Conservation (phyloP, 805 yeast species). For the Kregervanrija pseudodelftensis region DNA sequence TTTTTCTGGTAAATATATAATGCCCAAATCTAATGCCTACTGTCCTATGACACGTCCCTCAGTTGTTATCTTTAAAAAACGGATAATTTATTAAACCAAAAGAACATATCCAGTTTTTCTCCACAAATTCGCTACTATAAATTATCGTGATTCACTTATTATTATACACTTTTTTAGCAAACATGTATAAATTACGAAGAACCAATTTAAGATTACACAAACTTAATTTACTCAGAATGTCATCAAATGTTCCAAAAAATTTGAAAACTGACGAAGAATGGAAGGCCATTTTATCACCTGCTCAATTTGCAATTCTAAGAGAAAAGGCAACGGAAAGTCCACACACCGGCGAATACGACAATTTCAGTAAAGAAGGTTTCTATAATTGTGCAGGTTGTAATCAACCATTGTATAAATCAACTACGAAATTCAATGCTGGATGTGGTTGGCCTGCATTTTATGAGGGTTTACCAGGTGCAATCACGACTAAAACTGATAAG, state of each 20-base stretch:
- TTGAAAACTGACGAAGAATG: constrained; percentile 52
- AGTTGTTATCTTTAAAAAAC: too few species aligned
- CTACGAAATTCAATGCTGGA: constrained; percentile 78
- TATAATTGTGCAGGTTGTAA: constrained; percentile 85
- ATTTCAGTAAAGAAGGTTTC: constrained; percentile 46
- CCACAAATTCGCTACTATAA: too few species aligned
- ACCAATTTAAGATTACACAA: too few species aligned
- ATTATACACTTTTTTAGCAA: too few species aligned
- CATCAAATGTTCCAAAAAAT: not conserved
- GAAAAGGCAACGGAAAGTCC: constrained; percentile 70
- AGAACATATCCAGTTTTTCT: too few species aligned
- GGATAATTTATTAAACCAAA: too few species aligned
- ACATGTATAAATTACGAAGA: too few species aligned
- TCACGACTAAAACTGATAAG: constrained; percentile 52
- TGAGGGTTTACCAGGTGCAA: constrained; percentile 78
- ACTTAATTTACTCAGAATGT: too few species aligned
- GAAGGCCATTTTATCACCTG: constrained; percentile 70
- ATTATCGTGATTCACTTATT: too few species aligned
- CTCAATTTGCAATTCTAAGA: constrained; percentile 72
- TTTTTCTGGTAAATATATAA: too few species aligned
- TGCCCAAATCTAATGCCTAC: too few species aligned
- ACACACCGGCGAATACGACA: constrained; percentile 51
- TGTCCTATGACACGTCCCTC: too few species aligned
- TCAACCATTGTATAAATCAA: constrained; percentile 69
- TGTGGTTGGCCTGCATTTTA: constrained; percentile 99